These are phyloP conservation scores for Hemerocallis citrina DNA, from an alignment of 106 monocot genomes.

Conservation along the genomic window DNA sequence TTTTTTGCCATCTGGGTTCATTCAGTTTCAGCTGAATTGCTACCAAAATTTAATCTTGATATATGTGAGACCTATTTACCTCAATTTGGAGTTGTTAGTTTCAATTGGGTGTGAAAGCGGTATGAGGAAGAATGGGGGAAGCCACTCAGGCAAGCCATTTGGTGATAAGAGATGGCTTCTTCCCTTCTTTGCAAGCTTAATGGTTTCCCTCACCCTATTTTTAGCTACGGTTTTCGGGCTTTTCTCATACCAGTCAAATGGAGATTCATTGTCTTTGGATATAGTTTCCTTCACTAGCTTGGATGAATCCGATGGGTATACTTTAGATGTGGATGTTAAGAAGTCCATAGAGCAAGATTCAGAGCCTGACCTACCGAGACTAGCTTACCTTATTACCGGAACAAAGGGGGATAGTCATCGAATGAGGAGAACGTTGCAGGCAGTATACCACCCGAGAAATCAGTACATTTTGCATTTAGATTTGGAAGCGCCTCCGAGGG, in stretches of 20 bases:
- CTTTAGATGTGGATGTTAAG: slow-evolving; percentile 13
- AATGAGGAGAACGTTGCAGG: slow-evolving; percentile 80
- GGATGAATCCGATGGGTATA: slow-evolving; percentile 20
- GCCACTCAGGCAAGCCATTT: slow-evolving; percentile 42
- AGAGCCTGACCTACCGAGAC: slow-evolving; percentile 43
- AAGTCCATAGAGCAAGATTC: not conserved
- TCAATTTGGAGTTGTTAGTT: not conserved
- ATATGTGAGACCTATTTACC: not conserved
- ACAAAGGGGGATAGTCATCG: slow-evolving; percentile 81
- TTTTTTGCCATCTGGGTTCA: slow-evolving; percentile 1
- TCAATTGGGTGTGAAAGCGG: too few species aligned
- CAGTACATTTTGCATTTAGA: slow-evolving; percentile 96
- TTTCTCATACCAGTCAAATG: slow-evolving; percentile 26
- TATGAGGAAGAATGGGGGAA: slow-evolving; percentile 78
- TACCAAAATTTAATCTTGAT: not conserved
- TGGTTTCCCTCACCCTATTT: slow-evolving; percentile 57
- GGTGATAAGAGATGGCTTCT: slow-evolving; percentile 76
- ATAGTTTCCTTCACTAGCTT: slow-evolving; percentile 22
- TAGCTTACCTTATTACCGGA: slow-evolving; percentile 91
- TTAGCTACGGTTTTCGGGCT: slow-evolving; percentile 47
- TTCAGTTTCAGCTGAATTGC: too few species aligned
- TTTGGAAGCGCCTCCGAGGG: slow-evolving; percentile 85
- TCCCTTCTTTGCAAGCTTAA: slow-evolving; percentile 83
- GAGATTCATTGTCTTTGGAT: slow-evolving; percentile 29
- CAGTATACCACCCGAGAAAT: slow-evolving; percentile 92